A percentile compares a stretch with the other conserved stretches of the same genome.
phyloP scores from a whole-genome alignment of 2,329 filamentous ascomycete genomes.

The Aspergillus quadricinctus region DNA sequence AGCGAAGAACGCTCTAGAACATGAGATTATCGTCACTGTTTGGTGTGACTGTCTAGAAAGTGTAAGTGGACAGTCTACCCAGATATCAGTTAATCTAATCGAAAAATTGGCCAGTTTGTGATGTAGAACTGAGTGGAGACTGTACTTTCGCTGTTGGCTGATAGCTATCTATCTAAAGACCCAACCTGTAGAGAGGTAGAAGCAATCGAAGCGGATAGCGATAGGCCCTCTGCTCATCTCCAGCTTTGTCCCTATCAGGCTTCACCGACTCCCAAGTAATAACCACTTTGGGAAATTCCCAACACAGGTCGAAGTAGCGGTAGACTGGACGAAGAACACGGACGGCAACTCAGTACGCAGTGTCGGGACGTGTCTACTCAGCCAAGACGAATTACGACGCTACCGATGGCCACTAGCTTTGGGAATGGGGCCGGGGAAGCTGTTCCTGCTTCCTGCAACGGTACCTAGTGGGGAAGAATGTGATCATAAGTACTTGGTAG shows the following conservation, averaged over 20 bases:
- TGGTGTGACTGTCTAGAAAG: neutral
- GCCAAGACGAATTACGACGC: conserved; percentile 15
- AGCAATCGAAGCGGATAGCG: neutral
- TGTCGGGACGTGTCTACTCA: conserved; percentile 10
- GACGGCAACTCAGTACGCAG: neutral
- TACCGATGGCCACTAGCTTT: conserved; percentile 26
- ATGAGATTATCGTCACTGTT: neutral
- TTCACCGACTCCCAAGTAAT: conserved; percentile 7
- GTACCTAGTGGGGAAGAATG: conserved; percentile 14
- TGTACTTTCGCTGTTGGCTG: too few species aligned
- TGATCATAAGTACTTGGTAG: neutral
- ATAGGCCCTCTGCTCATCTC: neutral
- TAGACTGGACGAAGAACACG: neutral
- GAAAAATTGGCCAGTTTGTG: too few species aligned
- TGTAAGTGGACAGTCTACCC: neutral
- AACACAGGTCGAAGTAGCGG: neutral
- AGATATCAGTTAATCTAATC: neutral
- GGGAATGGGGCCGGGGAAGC: conserved; percentile 29
- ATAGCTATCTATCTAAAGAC: neutral
- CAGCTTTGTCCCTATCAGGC: neutral
- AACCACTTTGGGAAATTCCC: neutral
- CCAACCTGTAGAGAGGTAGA: neutral
- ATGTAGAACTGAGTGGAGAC: too few species aligned
- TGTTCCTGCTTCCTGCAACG: conserved; percentile 29
- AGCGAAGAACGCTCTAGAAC: neutral